Conservation (phyloP, 2,329 filamentous ascomycete genomes). For the Aureobasidium mangrovei region DNA sequence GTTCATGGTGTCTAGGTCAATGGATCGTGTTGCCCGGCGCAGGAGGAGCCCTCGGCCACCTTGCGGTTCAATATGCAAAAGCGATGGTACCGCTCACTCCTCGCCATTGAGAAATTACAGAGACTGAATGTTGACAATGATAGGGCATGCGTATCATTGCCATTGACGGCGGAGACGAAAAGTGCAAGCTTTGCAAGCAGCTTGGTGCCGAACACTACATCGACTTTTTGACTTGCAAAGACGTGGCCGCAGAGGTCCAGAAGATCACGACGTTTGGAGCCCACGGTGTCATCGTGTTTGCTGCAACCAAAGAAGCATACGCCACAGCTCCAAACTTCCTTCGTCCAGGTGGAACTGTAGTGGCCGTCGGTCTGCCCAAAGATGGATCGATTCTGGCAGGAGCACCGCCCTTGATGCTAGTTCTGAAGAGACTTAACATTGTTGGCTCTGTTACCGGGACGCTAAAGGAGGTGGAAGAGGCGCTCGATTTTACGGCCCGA, state of each 20-base stretch:
- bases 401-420: slow-evolving; percentile 31
- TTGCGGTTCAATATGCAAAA: slow-evolving; percentile 26
- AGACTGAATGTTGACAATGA: not conserved
- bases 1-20: slow-evolving; percentile 16
- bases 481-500: slow-evolving; percentile 36
- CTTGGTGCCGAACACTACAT: slow-evolving; percentile 32
- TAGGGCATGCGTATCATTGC: slow-evolving; percentile 31
- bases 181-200: slow-evolving; percentile 30
- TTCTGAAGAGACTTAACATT: slow-evolving; percentile 34
- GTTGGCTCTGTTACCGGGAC: slow-evolving; percentile 37
- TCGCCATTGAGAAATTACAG: not conserved
- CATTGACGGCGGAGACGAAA: slow-evolving; percentile 31
- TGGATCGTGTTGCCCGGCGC: slow-evolving; percentile 33
- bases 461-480: slow-evolving; percentile 39
- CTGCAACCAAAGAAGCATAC: slow-evolving; percentile 31
- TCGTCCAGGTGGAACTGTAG: slow-evolving; percentile 30
- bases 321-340: slow-evolving; percentile 26
- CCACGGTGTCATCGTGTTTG: slow-evolving; percentile 31
- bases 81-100: slow-evolving; percentile 18
- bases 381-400: slow-evolving; percentile 29
- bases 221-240: slow-evolving; percentile 28
- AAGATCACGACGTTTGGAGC: slow-evolving; percentile 31
- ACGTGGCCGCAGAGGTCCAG: slow-evolving; percentile 29
- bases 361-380: slow-evolving; percentile 30
- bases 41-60: slow-evolving; percentile 24